phyloP scores from a whole-genome alignment of 371 early-diverging fungal species.

The Rhizomucor pusillus region DNA sequence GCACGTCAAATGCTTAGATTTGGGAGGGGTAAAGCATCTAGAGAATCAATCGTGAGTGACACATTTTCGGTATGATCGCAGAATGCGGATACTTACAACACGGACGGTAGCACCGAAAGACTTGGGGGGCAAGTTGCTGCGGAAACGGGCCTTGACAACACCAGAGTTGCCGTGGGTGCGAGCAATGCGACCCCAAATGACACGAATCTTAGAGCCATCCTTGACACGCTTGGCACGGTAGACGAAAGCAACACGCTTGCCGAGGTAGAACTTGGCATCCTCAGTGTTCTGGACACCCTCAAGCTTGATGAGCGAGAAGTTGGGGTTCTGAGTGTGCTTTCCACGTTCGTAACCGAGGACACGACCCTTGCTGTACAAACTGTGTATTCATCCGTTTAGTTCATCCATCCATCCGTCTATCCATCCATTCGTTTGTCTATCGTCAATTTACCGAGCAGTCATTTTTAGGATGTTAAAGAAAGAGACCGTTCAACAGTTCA shows the following conservation, averaged over 20 bases:
- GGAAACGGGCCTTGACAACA: conserved; percentile 96
- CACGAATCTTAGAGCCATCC: conserved; percentile 91
- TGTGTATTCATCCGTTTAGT: conserved; percentile 50
- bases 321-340: conserved; percentile 88
- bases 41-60: no score
- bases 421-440: conserved; percentile 4
- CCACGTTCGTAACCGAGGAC: conserved; percentile 93
- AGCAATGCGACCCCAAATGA: conserved; percentile 96
- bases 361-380: conserved; percentile 97
- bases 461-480: conserved; percentile 3
- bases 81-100: conserved; percentile 71
- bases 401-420: conserved; percentile 17
- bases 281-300: conserved; percentile 89
- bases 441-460: conserved; percentile 9
- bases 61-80: background rate
- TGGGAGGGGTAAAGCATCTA: conserved; percentile 1
- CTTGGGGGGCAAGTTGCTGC: conserved; percentile 94
- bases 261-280: conserved; percentile 89
- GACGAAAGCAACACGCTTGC: conserved; percentile 83
- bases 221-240: conserved; percentile 87
- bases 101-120: conserved; percentile 91
- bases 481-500: background rate
- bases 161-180: conserved; percentile 96
- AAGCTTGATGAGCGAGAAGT: conserved; percentile 89
- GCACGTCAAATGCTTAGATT: background rate